Percentiles rank a stretch among this genome's conserved stretches.
Evolutionary conservation across 495 filamentous ascomycete species (phyloP).

Genomic region (Penicillium herquei): DNA sequence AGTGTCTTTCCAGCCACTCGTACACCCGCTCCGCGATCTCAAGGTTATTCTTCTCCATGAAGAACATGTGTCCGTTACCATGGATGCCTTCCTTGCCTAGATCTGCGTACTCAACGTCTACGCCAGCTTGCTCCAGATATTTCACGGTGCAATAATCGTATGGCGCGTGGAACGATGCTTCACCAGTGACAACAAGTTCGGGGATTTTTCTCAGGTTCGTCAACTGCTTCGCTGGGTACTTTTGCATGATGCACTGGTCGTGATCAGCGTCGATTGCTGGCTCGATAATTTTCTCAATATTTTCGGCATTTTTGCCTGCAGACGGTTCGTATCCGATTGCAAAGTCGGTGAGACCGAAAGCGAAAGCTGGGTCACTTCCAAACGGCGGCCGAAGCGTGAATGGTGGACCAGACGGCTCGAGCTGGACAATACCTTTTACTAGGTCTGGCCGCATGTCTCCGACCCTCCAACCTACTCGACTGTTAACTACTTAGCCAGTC

Average conservation of each 20-base stretch:
- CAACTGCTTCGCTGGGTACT: constrained; percentile 45
- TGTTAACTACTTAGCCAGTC: constrained; percentile 9
- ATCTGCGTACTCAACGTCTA: constrained; percentile 42
- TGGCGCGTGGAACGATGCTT: constrained; percentile 53
- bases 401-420: constrained; percentile 57
- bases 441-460: constrained; percentile 45
- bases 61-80: constrained; percentile 60
- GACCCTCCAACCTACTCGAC: constrained; percentile 40
- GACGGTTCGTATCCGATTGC: constrained; percentile 52
- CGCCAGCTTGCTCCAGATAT: constrained; percentile 57
- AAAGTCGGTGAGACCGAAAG: constrained; percentile 48
- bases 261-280: constrained; percentile 26
- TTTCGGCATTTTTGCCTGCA: no score
- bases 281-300: constrained; percentile 14
- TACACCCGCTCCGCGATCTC: constrained; percentile 42
- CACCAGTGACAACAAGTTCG: constrained; percentile 47
- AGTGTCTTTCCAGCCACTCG: constrained; percentile 34
- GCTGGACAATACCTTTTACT: constrained; percentile 46
- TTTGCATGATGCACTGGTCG: constrained; percentile 45
- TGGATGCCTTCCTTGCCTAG: constrained; percentile 45
- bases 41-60: constrained; percentile 60
- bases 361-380: constrained; percentile 20
- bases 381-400: constrained; percentile 36
- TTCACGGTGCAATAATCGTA: constrained; percentile 57
- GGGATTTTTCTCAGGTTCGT: constrained; percentile 46